Conservation (phyloP, 306 rosid genomes). For the Quercus mongolica region DNA sequence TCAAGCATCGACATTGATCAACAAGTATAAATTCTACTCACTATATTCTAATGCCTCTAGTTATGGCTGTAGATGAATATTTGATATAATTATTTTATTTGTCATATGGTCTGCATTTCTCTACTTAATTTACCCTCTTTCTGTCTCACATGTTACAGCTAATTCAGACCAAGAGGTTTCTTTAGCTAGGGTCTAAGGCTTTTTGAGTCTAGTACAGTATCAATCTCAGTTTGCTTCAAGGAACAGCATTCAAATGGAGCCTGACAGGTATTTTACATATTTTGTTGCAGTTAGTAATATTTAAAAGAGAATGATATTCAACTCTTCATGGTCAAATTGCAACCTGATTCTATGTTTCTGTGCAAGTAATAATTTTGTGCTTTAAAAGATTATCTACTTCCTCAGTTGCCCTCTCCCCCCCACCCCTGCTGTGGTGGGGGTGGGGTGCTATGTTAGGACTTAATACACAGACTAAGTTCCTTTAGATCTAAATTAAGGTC, state of each 20-base stretch:
- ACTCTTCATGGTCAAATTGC: neutral
- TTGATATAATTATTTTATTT: neutral
- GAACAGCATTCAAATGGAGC: constrained; percentile 28
- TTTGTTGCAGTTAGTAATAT: neutral
- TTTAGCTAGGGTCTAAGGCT: neutral
- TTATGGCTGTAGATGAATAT: neutral
- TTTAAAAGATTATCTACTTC: neutral
- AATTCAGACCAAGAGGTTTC: neutral
- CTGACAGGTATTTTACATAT: constrained; percentile 40
- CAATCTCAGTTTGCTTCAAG: neutral
- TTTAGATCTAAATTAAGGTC: neutral
- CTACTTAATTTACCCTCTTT: neutral
- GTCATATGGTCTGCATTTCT: neutral
- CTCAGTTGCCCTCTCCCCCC: neutral
- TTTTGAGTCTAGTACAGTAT: neutral
- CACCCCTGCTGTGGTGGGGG: too few species aligned
- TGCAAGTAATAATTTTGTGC: neutral
- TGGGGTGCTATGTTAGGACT: too few species aligned
- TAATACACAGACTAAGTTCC: neutral
- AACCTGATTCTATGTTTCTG: neutral
- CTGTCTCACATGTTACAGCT: neutral
- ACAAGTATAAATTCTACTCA: neutral
- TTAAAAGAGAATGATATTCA: neutral
- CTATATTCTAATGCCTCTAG: neutral
- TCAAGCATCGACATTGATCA: neutral